These are phyloP conservation scores for Sarocladium brachiariae DNA, from an alignment of 2,329 filamentous ascomycete species.

Conservation along the genomic window DNA sequence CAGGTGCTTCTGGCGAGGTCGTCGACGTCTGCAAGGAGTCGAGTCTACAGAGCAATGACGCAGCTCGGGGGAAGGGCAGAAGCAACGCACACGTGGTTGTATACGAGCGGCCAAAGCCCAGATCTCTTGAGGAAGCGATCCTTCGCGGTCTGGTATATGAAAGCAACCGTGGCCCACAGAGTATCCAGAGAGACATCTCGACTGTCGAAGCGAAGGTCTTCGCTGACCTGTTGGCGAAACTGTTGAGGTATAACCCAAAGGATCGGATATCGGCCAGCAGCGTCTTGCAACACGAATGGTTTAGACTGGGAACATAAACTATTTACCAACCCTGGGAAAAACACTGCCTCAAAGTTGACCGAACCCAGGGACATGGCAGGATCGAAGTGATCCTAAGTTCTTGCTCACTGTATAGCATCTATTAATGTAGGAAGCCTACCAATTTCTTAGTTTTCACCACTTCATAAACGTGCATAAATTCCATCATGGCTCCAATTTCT, in stretches of 20 bases:
- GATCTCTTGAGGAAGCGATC: background rate
- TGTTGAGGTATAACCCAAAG: conserved; percentile 16
- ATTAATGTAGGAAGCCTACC: no score
- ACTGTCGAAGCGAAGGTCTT: conserved; percentile 17
- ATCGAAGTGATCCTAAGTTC: no score
- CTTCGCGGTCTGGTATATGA: background rate
- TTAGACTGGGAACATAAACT: no score
- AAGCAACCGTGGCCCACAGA: background rate
- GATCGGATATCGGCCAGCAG: conserved; percentile 14
- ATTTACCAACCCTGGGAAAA: no score
- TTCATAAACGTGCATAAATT: no score
- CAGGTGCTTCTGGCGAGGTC: conserved; percentile 12
- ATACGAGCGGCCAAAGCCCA: conserved; percentile 2
- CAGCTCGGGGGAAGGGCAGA: background rate
- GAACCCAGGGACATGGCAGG: no score
- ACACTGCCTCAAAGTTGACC: no score
- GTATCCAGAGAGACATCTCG: conserved; percentile 8
- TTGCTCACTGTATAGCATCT: no score
- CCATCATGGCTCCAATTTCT: no score
- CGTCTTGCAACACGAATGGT: conserved; percentile 19
- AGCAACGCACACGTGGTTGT: background rate
- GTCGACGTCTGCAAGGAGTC: conserved; percentile 6
- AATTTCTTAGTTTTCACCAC: no score
- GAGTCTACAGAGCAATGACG: background rate
- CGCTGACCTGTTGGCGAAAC: conserved; percentile 18